A percentile compares a stretch with the other conserved stretches of the same genome.
phyloP scores from a whole-genome alignment of 306 rosid species.

The Inga leiocalycina region DNA sequence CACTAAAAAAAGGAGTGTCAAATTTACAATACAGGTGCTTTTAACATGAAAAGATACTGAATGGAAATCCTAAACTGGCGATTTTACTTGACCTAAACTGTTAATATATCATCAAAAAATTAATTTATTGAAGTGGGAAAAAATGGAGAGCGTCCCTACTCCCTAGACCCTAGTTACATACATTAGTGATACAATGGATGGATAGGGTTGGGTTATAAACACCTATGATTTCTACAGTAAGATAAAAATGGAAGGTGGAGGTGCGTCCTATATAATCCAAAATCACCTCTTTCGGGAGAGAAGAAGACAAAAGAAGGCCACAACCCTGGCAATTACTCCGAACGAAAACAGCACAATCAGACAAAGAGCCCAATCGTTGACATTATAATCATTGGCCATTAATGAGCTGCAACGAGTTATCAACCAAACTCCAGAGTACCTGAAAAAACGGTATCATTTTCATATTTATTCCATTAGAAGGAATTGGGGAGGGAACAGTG shows the following conservation, averaged over 20 bases:
- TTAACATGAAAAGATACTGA: neutral
- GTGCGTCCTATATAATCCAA: conserved; percentile 1
- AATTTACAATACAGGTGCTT: neutral
- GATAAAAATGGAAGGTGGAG: neutral
- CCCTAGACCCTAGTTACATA: conserved; percentile 16
- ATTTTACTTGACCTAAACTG: conserved; percentile 24
- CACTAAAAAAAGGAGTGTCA: neutral
- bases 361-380: conserved; percentile 65
- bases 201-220: conserved; percentile 9
- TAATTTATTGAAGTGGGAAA: conserved; percentile 2
- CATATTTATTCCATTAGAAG: conserved; percentile 5
- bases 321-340: conserved; percentile 49
- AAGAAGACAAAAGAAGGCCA: conserved; percentile 53
- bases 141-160: neutral
- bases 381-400: conserved; percentile 50
- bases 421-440: conserved; percentile 89
- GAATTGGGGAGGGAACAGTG: neutral
- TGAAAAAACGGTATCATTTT: conserved; percentile 20
- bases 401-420: conserved; percentile 81
- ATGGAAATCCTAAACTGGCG: conserved; percentile 22
- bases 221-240: conserved; percentile 15
- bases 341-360: conserved; percentile 44
- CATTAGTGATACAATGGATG: conserved; percentile 1
- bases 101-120: conserved; percentile 14
- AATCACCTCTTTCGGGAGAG: conserved; percentile 44